Evolutionary conservation across 345 rosid genomes (phyloP).

Genomic region (Eutrema japonicum): DNA sequence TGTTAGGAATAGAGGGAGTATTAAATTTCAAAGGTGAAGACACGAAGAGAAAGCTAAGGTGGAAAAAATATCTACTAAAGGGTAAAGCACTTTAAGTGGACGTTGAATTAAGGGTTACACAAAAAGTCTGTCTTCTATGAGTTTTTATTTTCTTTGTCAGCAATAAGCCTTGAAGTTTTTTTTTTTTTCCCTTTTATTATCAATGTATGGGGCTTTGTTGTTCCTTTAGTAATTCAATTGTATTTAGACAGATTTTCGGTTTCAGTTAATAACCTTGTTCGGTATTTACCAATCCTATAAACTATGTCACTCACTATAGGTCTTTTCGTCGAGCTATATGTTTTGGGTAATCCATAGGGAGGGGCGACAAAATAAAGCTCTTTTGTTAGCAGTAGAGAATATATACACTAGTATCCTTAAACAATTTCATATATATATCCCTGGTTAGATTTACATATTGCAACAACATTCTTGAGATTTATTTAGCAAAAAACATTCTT

Average conservation of each 20-base stretch:
- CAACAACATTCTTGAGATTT: constrained; percentile 2
- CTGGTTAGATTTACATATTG: constrained; percentile 1
- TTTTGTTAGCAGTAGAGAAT: constrained; percentile 3
- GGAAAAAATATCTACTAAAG: constrained; percentile 1
- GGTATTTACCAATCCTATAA: neutral
- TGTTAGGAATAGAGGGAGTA: neutral
- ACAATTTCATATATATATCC: neutral
- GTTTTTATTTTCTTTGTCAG: neutral
- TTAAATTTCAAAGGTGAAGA: constrained; percentile 7
- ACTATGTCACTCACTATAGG: neutral
- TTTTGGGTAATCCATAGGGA: neutral
- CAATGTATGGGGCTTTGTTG: neutral
- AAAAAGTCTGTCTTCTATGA: neutral
- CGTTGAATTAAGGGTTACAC: neutral
- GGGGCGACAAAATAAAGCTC: neutral
- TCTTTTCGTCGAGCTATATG: neutral
- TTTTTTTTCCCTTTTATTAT: neutral
- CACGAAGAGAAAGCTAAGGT: constrained; percentile 11
- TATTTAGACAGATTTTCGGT: neutral
- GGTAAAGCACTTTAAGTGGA: constrained; percentile 24
- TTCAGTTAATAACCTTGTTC: neutral
- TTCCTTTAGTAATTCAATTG: neutral
- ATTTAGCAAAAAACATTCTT: neutral
- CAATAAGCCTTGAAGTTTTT: neutral
- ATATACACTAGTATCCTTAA: neutral